Base-by-base conservation (phyloP, 202 grass and related monocot genomes). In the Schoenoplectus triqueter region DNA sequence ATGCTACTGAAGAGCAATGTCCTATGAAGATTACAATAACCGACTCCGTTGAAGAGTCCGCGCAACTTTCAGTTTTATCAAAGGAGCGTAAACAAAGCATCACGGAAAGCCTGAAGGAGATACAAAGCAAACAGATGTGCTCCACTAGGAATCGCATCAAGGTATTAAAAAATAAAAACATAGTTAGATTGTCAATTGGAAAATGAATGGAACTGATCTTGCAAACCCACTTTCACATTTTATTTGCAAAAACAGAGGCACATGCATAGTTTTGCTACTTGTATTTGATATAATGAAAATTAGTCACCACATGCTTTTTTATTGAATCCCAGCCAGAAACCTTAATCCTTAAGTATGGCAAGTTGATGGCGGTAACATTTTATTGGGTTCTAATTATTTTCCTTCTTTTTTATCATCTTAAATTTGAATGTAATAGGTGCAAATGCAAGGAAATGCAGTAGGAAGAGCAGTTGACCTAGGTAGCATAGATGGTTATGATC, bases 391-490 rank as follows among this genome's bases (percentile, higher is more conserved):
- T 78, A 78, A 51, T 39, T 64, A 10, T 49, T 52, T 18, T 73
- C 0, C 10, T 7, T 46, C 2, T 85, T 13, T 42, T 14, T 66
- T 21, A 64, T 3, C 15, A 15, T 60, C 0, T 40, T 67, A 17
- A 31, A 49, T 78, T 39, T 78, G 71, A 73, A 56, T 77, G 44
- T 86, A 54, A 31, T 80, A 94, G 94, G 94, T 97, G 72, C 93
- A 94, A 68, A 97, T 92, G 94, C 90, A 97, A 88, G 94, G 94
- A 73, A 88, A 89, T 85, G 90, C 87, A 14, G 90, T 97, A 46
- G 92, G 92, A 46, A 88, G 92, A 88, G 92, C 94, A 73, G 90
- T 94, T 65, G 92, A 92, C 83, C 84, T 97, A 87, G 89, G 85
- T 48, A 86, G 78, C 74, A 62, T 97, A 52, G 78, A 88, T 49